Base-by-base conservation (phyloP, 2,329 filamentous ascomycete genomes). In the Fonsecaea pedrosoi region DNA sequence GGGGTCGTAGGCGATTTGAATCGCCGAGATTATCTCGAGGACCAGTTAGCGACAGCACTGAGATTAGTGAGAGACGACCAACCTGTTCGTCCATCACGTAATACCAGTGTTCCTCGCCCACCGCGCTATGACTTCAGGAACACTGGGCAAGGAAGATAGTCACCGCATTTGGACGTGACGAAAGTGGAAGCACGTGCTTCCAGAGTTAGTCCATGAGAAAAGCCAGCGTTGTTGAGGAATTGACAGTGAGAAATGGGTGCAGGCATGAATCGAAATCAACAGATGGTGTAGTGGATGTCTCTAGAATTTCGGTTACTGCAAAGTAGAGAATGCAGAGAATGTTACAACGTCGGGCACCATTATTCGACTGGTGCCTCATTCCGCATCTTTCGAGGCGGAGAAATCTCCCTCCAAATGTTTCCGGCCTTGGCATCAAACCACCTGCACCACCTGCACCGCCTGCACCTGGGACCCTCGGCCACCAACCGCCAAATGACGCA, bases 1-100 rank as follows among this genome's bases (percentile, higher is more conserved):
- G 67, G 92, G 92, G 80, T 94, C 90, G 83, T 89, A 95, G 80
- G 92, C 92, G 82, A 98, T 96, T 80, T 95, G 89, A 82, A 98
- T 95, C 80, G 95, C 95, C 38, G 71, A 73, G 57, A 73, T 69
- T 40, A 73, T 70, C 72, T 73, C 60, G 48, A 35, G 30, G 59
- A 65, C 38, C 60, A 66, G 91, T 87, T 15, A 96, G 82, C 50
- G 30, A 10, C 18, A 50, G 45, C 12, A 7, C 3, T 10, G 12
- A 66, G 54, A 21, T 6, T 8, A 2, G 86, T 70, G 85, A 50
- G 18, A 30, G 38, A 54, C 15, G 10, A 69, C 71, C 54, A 56
- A 70, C 71, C 66, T 73, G 71, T 64, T 71, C 70, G 56, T 73
- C 71, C 71, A 73, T 73, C 68, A 73, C 67, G 65, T 71, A 69